Base-by-base conservation (phyloP, 345 rosid species). In the Salix brachista region DNA sequence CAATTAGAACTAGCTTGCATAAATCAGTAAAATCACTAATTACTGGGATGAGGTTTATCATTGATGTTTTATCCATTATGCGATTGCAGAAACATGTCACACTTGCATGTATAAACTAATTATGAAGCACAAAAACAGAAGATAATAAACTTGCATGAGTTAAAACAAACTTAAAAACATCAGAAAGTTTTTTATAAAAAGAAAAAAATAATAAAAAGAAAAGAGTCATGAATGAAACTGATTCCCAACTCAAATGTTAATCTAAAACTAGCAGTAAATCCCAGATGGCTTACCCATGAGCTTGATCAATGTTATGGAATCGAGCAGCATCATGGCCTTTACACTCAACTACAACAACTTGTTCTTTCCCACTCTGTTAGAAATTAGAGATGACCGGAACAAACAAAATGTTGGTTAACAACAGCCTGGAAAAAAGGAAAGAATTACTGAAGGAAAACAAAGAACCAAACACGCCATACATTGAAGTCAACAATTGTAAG, bases 271-370 rank as follows among this genome's bases (percentile, higher is more conserved):
- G 8, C 6, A 34, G 34, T 56, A 76, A 77, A 71, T 50, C 70
- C 32, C 30, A 39, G 44, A 80, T 1, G 70, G 74, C 81, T 80
- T 86, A 92, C 99, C 97, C 98, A 73, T 96, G 96, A 72, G 92
- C 98, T 80, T 91, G 94, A 67, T 91, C 92, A 3, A 91, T 80
- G 72, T 81, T 90, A 67, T 84, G 84, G 75, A 96, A 88, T 73
- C 92, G 89, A 75, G 98, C 97, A 84, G 94, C 96, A 86, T 93
- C 98, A 73, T 92, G 99, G 77, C 99, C 97, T 85, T 84, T 92
- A 83, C 98, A 90, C 85, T 93, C 98, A 78, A 96, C 97, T 12
- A 96, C 85, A 48, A 91, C 88, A 65, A 78, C 84, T 50, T 73
- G 88, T 71, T 96, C 98, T 85, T 90, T 90, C 84, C 87, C 88